Evolutionary conservation across 2,329 filamentous ascomycete species (phyloP).

Genomic region (Penicillium decumbens): DNA sequence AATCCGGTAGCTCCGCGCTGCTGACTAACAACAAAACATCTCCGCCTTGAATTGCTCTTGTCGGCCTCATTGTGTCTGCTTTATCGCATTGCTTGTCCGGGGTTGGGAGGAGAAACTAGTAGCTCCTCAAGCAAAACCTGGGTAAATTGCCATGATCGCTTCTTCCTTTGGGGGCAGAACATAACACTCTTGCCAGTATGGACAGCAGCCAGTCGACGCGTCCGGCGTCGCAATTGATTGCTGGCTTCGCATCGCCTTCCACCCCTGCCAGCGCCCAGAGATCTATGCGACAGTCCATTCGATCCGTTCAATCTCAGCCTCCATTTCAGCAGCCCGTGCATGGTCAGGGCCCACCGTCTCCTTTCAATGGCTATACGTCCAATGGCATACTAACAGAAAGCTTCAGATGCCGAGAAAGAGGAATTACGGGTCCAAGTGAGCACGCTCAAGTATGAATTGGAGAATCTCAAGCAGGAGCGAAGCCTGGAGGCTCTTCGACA

Average conservation of each 20-base stretch:
- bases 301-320: slow-evolving; percentile 33
- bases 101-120: not conserved
- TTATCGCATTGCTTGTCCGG: not conserved
- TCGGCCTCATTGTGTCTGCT: not conserved
- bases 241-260: slow-evolving; percentile 48
- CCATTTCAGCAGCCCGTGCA: slow-evolving; percentile 35
- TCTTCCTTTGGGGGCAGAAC: not conserved
- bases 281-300: slow-evolving; percentile 36
- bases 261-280: slow-evolving; percentile 33
- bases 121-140: not conserved
- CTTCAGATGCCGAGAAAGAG: slow-evolving; percentile 54
- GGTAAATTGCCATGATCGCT: not conserved
- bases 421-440: slow-evolving; percentile 86
- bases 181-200: slow-evolving; percentile 21
- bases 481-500: slow-evolving; percentile 74
- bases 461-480: slow-evolving; percentile 80
- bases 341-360: slow-evolving; percentile 28
- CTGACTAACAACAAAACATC: too few species aligned
- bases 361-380: not conserved
- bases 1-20: slow-evolving; percentile 1
- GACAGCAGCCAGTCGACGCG: slow-evolving; percentile 45
- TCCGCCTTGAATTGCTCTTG: not conserved
- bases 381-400: slow-evolving; percentile 6
- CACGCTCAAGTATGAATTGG: slow-evolving; percentile 79
- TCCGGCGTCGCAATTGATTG: slow-evolving; percentile 57